Evolutionary conservation across 495 filamentous ascomycete genomes (phyloP).

Genomic region (Neurospora sp.): DNA sequence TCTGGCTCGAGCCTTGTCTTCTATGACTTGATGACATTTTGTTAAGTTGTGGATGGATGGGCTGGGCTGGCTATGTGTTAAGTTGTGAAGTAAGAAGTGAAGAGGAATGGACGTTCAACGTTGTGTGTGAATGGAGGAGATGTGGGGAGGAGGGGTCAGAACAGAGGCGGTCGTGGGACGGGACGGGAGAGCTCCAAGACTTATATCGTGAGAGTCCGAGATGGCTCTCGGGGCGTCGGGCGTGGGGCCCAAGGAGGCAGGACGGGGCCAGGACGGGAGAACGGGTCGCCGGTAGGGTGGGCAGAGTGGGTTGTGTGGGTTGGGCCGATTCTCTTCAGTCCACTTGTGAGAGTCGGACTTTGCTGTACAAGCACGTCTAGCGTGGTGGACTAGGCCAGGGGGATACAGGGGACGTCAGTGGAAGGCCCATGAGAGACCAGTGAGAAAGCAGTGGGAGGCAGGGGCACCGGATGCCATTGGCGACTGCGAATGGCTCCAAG

Average conservation of each 20-base stretch:
- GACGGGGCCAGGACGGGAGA: neutral
- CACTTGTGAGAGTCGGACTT: neutral
- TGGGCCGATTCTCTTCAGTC: neutral
- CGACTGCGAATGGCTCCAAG: slow-evolving; percentile 8
- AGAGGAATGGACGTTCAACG: neutral
- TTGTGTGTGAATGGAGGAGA: slow-evolving; percentile 1
- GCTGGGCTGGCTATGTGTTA: neutral
- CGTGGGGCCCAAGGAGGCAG: neutral
- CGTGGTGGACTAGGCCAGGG: neutral
- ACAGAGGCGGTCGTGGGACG: slow-evolving; percentile 2
- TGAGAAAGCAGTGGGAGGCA: neutral
- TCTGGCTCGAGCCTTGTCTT: slow-evolving; percentile 29
- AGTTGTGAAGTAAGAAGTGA: slow-evolving; percentile 1
- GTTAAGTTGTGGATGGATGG: neutral
- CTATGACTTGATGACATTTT: slow-evolving; percentile 17
- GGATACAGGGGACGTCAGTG: neutral
- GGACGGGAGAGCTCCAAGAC: neutral
- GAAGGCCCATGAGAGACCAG: neutral
- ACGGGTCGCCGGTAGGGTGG: neutral
- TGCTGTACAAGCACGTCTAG: neutral
- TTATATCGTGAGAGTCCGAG: neutral
- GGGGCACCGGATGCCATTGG: slow-evolving; percentile 7
- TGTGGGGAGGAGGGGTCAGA: slow-evolving; percentile 5
- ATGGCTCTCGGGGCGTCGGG: neutral
- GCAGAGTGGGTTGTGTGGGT: neutral